Evolutionary conservation across 352 stramenopile species (phyloP), one percentile per base, ranked within the genome.

Genomic region (Blastocystis sp.): DNA sequence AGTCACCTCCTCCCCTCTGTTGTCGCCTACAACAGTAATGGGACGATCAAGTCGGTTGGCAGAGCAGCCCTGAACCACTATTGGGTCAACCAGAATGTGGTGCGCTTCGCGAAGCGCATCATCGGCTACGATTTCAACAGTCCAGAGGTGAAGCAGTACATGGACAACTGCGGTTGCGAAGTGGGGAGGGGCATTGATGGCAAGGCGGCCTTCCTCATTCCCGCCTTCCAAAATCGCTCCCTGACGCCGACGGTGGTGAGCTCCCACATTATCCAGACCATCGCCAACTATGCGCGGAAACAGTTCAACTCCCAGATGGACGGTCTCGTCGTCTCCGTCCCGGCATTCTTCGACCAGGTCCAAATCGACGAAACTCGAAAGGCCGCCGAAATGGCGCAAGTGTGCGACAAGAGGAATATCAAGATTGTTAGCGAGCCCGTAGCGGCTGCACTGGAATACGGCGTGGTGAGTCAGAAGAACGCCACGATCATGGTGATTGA

Each of bases 401-500:
- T 82, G 3, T 71, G 62, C 41, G 4, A n/a, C 23, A 48, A 77
- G 21, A 43, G 11, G 9, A n/a, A 59, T 21, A 65, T 80, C 19
- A 64, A 67, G 34, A 64, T 69, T 43, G 62, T 82, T 10, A 67
- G 62, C 40, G 74, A 82, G 28, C 74, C 74, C 41, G 62, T 70
- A 5, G 74, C 74, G 7, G 74, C 74, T 67, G 74, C 74, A 10
- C 23, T 69, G 34, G 52, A 67, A 19, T 82, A 82, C 40, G 45
- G 52, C 4, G 19, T 82, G 5, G 48, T 56, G 23, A 11, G 9
- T 34, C 9, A 40, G 5, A 1, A 59, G 5, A 70, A 69, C 38
- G 9, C 19, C 0, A 69, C 9, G 4, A 43, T 82, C 17, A 67
- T 82, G 59, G 70, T 94, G 76, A 93, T 93, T 78, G 92, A 94